A percentile compares a stretch with the other conserved stretches of the same genome.
Conservation (phyloP, 345 rosid genomes). For the Salix udensis region DNA sequence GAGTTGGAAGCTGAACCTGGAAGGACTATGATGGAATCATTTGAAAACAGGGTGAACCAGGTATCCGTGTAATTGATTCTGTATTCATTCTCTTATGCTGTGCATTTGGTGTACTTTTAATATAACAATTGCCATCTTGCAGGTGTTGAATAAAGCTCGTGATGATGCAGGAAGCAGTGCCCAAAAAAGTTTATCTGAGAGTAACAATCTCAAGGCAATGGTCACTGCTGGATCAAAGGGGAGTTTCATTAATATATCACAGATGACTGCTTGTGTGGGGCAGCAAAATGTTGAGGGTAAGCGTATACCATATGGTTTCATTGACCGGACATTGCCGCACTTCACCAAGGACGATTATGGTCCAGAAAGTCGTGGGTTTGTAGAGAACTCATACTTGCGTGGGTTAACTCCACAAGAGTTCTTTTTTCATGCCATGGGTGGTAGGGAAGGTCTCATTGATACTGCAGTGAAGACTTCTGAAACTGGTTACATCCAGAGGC, state of each 20-base stretch:
- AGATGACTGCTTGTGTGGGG: conserved; percentile 99
- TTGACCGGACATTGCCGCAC: conserved; percentile 90
- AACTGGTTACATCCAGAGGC: conserved; percentile 98
- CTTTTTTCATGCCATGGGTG: conserved; percentile 99
- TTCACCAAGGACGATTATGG: conserved; percentile 94
- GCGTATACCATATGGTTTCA: conserved; percentile 90
- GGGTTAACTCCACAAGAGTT: conserved; percentile 99
- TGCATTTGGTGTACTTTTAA: conserved; percentile 2
- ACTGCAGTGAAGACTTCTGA: conserved; percentile 99
- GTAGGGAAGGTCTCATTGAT: conserved; percentile 99
- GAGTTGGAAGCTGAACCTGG: conserved; percentile 94
- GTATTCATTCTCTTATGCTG: background rate
- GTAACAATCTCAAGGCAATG: conserved; percentile 98
- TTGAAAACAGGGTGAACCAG: conserved; percentile 97
- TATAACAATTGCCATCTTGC: conserved; percentile 6
- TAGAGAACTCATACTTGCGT: conserved; percentile 93
- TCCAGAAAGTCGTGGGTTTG: conserved; percentile 99
- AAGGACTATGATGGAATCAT: conserved; percentile 90
- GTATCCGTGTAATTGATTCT: conserved; percentile 17
- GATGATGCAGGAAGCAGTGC: conserved; percentile 99
- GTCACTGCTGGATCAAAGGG: conserved; percentile 99
- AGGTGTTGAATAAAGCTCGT: conserved; percentile 97
- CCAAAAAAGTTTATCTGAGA: conserved; percentile 89
- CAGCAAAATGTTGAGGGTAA: conserved; percentile 99
- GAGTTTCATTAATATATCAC: conserved; percentile 96